Evolutionary conservation across 2,329 filamentous ascomycete genomes (phyloP), one percentile per base, ranked within the genome.

Genomic region (Endothia cerciana): DNA sequence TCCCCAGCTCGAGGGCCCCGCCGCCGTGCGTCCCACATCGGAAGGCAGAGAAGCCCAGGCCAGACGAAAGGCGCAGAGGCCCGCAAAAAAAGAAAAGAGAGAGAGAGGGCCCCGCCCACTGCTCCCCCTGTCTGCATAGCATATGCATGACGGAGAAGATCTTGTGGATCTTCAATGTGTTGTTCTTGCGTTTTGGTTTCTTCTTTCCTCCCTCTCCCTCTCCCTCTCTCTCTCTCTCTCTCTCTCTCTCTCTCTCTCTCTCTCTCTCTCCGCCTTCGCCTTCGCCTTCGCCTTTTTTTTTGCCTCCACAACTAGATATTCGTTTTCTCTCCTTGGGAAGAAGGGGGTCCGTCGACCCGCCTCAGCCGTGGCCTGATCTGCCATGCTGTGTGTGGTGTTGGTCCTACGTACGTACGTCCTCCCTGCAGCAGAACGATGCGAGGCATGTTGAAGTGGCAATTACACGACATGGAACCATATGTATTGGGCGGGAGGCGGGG

Each of bases 391-490:
- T n/a, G n/a, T n/a, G n/a, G n/a, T n/a, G n/a, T n/a, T n/a, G n/a
- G 6, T 36, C 0, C 41, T n/a, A 43, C 19, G 8, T 43, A 19
- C 13, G 13, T 43, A 19, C 13, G 13, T 4, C n/a, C n/a, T n/a
- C n/a, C n/a, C n/a, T n/a, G n/a, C n/a, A n/a, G n/a, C n/a, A n/a
- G n/a, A n/a, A n/a, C 47, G 22, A 22, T 51, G 47, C 47, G 25
- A 51, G 47, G 47, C 47, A 51, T 25, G 47, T 51, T 51, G 47
- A 51, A 51, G 47, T 51, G 47, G 47, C 47, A 51, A 22, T n/a
- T n/a, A n/a, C n/a, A n/a, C n/a, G n/a, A n/a, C n/a, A n/a, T n/a
- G n/a, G n/a, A n/a, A n/a, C n/a, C n/a, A n/a, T n/a, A n/a, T n/a
- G n/a, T n/a, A n/a, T n/a, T n/a, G n/a, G n/a, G 33, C 1, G 33